phyloP scores from a whole-genome alignment of 140 eudicot species.

The Oenanthe javanica region DNA sequence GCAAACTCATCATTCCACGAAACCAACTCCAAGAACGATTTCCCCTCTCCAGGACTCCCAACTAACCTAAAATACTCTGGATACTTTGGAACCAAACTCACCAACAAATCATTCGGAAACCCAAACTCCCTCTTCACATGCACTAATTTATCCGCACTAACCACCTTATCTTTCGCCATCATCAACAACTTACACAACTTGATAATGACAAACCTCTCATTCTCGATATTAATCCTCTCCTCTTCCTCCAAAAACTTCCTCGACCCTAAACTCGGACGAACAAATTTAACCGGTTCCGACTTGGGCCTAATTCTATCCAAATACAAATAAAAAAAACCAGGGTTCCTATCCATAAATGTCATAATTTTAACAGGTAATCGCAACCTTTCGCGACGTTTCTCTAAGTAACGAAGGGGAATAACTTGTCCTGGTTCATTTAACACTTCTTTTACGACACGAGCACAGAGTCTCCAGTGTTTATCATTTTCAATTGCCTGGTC shows the following conservation, averaged over 20 bases:
- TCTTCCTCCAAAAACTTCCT: constrained; percentile 46
- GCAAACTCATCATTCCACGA: constrained; percentile 37
- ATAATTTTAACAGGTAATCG: constrained; percentile 36
- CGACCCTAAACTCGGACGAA: constrained; percentile 38
- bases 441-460: constrained; percentile 55
- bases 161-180: constrained; percentile 42
- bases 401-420: constrained; percentile 60
- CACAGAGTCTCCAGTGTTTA: constrained; percentile 43
- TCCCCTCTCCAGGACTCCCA: constrained; percentile 40
- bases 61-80: constrained; percentile 34
- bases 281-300: constrained; percentile 44
- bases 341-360: constrained; percentile 54
- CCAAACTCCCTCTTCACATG: constrained; percentile 54
- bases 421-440: constrained; percentile 74
- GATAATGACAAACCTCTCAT: constrained; percentile 49
- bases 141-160: constrained; percentile 33
- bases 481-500: constrained; percentile 50
- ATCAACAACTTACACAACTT: constrained; percentile 47
- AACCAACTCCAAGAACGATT: constrained; percentile 32
- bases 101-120: constrained; percentile 48
- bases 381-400: constrained; percentile 64
- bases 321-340: constrained; percentile 58
- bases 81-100: constrained; percentile 30
- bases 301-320: constrained; percentile 68
- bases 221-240: constrained; percentile 38